A percentile compares a stretch with the other conserved stretches of the same genome.
Conservation (phyloP, 345 rosid genomes). For the Cardamine chenopodiifolia region DNA sequence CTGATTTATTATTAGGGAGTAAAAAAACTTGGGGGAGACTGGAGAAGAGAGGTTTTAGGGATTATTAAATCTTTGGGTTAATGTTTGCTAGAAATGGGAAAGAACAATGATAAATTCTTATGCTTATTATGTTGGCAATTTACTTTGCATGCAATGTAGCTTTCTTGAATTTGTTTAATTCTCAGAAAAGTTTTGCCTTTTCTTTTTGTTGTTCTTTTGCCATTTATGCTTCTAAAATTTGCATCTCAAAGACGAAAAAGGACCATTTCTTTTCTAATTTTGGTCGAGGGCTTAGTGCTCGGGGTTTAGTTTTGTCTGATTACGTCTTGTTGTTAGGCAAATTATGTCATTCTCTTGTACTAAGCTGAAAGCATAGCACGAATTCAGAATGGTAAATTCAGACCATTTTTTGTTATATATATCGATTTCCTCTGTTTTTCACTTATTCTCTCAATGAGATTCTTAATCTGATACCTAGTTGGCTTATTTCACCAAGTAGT, state of each 20-base stretch:
- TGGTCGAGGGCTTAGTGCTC: neutral
- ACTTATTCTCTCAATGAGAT: neutral
- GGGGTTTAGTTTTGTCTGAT: neutral
- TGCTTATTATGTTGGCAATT: conserved; percentile 21
- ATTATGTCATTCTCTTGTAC: neutral
- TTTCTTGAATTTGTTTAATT: conserved; percentile 23
- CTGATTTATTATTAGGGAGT: conserved; percentile 23
- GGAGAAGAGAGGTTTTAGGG: conserved; percentile 24
- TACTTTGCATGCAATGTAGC: conserved; percentile 18
- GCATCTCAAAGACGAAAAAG: neutral
- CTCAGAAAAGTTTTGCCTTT: neutral
- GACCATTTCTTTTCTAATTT: conserved; percentile 6
- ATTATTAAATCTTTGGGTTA: conserved; percentile 12
- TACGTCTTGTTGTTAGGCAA: neutral
- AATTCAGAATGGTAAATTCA: neutral
- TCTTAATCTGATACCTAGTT: neutral
- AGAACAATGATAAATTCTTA: conserved; percentile 20
- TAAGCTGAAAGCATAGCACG: neutral
- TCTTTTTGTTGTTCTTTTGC: neutral
- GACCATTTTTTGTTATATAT: neutral
- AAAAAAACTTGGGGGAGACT: conserved; percentile 5
- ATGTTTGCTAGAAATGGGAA: conserved; percentile 19
- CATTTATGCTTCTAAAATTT: conserved; percentile 10
- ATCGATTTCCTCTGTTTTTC: neutral
- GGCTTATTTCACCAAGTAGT: neutral